A percentile compares a stretch with the other conserved stretches of the same genome.
Conservation (phyloP, 139 green algal genomes). For the Chlamydomonas urium region DNA sequence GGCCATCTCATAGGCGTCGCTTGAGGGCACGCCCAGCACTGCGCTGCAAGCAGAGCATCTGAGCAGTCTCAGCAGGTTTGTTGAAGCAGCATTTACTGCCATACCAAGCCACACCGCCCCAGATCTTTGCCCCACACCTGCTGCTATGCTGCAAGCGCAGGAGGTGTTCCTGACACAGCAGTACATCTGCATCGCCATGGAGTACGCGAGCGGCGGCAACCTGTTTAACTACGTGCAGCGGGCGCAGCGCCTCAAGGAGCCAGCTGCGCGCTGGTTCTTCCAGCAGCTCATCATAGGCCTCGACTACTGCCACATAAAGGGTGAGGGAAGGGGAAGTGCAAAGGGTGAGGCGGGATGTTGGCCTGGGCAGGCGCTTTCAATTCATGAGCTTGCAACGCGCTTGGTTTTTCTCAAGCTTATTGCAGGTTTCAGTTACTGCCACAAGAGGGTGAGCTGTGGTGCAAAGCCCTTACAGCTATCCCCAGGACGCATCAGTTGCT, state of each 20-base stretch:
- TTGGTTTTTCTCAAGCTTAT: background rate
- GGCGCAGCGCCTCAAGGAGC: constrained; percentile 85
- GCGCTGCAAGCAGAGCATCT: constrained; percentile 15
- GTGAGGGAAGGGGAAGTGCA: too few species aligned
- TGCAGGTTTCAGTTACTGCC: background rate
- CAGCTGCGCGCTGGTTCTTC: constrained; percentile 97
- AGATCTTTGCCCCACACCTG: constrained; percentile 95
- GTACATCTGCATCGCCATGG: constrained; percentile 61
- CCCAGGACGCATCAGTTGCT: too few species aligned
- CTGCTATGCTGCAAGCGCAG: too few species aligned
- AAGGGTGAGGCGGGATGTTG: constrained; percentile 70
- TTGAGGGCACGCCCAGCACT: background rate
- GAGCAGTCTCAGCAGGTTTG: constrained; percentile 93
- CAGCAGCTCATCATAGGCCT: constrained; percentile 90
- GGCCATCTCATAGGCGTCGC: background rate
- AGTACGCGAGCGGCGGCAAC: constrained; percentile 41
- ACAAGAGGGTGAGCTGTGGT: background rate
- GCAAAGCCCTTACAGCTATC: background rate
- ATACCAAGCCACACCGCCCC: too few species aligned
- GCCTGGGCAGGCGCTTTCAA: background rate
- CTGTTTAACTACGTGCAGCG: constrained; percentile 77
- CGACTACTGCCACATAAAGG: constrained; percentile 90
- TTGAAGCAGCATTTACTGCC: constrained; percentile 88
- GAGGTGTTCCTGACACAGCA: constrained; percentile 76
- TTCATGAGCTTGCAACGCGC: background rate